These are phyloP conservation scores for Stropharia rugosoannulata DNA, from an alignment of 768 basidiomycete genomes.

Conservation along the genomic window DNA sequence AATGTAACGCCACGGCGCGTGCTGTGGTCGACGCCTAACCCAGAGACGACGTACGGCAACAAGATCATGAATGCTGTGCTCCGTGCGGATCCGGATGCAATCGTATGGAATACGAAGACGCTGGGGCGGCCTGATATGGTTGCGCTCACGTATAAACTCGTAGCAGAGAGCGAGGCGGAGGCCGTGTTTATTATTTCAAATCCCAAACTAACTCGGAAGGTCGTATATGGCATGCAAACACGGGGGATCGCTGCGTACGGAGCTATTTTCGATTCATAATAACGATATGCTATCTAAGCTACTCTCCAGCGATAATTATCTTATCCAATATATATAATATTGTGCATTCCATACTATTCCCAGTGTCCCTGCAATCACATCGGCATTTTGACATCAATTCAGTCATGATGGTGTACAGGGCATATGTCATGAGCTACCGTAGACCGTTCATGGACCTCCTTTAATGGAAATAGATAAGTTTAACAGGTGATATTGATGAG, in stretches of 20 bases:
- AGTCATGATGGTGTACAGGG: no score
- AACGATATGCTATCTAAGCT: no score
- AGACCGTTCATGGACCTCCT: no score
- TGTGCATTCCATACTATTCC: no score
- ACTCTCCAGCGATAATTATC: no score
- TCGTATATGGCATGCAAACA: constrained; percentile 40
- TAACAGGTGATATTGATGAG: no score
- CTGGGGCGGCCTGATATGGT: constrained; percentile 41
- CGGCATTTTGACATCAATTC: no score
- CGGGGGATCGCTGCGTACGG: constrained; percentile 40
- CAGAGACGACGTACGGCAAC: constrained; percentile 39
- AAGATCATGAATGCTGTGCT: constrained; percentile 38
- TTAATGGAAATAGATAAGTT: no score
- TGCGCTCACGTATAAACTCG: constrained; percentile 35
- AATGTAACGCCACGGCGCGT: constrained; percentile 34
- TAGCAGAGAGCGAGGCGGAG: constrained; percentile 36
- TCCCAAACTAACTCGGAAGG: constrained; percentile 35
- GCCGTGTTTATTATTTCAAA: constrained; percentile 43
- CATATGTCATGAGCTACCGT: no score
- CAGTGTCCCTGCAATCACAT: no score
- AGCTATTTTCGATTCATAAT: constrained; percentile 40
- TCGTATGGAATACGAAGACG: constrained; percentile 39
- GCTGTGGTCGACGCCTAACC: constrained; percentile 41
- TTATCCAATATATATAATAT: no score
- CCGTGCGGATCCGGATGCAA: constrained; percentile 36